These are phyloP conservation scores for Colletotrichum godetiae DNA, from an alignment of 2,329 filamentous ascomycete species.

Conservation along the genomic window DNA sequence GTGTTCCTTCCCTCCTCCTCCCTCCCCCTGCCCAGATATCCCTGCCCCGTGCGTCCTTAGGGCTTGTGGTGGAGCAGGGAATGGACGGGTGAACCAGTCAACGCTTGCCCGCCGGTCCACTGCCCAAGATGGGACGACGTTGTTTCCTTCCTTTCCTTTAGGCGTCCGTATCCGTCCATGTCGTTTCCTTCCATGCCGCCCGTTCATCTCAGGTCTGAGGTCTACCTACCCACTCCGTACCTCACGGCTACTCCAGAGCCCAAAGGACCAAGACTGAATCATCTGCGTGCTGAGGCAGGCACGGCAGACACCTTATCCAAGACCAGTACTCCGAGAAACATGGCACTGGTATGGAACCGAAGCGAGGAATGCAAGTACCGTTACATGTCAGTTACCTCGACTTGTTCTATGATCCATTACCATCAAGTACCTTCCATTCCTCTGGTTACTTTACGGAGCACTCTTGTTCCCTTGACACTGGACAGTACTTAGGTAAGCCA, in stretches of 20 bases:
- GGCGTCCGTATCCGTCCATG: slow-evolving; percentile 15
- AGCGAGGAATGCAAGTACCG: background rate
- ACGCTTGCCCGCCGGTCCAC: slow-evolving; percentile 24
- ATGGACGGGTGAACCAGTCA: slow-evolving; percentile 26
- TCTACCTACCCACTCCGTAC: no score
- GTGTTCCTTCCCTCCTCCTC: background rate
- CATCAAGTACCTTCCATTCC: background rate
- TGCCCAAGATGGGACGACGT: slow-evolving; percentile 34
- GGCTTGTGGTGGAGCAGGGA: slow-evolving; percentile 4
- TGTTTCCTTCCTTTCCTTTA: slow-evolving; percentile 24
- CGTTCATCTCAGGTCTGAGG: background rate
- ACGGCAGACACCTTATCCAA: background rate
- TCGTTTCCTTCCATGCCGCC: slow-evolving; percentile 2
- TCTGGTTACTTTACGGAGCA: no score
- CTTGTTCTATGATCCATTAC: background rate
- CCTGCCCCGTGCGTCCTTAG: background rate
- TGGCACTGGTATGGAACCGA: background rate
- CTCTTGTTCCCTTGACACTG: no score
- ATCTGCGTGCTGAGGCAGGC: background rate
- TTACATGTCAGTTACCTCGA: background rate
- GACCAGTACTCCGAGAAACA: background rate
- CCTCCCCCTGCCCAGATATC: background rate
- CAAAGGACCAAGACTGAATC: background rate
- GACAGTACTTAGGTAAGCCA: background rate
- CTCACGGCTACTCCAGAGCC: background rate